Base-by-base conservation (phyloP, 768 basidiomycete species). In the Scleroderma citrinum region DNA sequence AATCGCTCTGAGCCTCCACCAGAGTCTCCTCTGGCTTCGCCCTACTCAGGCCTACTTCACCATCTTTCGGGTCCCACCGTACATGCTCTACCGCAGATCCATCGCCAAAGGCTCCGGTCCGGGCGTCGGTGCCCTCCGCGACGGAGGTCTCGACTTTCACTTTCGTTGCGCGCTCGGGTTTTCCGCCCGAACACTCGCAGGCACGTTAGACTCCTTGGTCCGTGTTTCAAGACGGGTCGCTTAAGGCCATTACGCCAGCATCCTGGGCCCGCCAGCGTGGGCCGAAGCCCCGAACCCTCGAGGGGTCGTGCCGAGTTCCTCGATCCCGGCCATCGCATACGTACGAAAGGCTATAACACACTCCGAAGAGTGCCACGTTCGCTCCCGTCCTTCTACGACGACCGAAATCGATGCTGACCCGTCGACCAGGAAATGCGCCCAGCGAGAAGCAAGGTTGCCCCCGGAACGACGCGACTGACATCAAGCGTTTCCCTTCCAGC, bases 11-110 rank as follows among this genome's bases (percentile, higher is more conserved):
- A 85, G 83, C 86, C 83, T 87, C 85, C 85, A 88, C 84, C 86
- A 87, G 85, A 85, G 87, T 89, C 87, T 88, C 85, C 87, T 85
- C 85, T 88, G 86, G 85, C 86, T 87, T 86, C 82, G 76, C 83
- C 83, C 83, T 86, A 83, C 80, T 82, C 83, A 85, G 74, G 77
- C 82, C 85, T 85, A 85, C 82, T 85, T 85, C 83, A 85, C 83
- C 83, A 85, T 85, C 82, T 85, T 86, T 85, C 82, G 81, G 84
- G 82, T 85, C 83, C 82, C 80, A 85, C 80, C 84, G 82, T 81
- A 75, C 77, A 80, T 79, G 82, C 84, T 85, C 83, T 77, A 82
- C 82, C 80, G 76, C 81, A 74, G 80, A 79, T 70, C 80, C 82
- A 66, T 84, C 76, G 76, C 77, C 51, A 78, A 69, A 80, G 83